Evolutionary conservation across 179 eudicot genomes (phyloP), one percentile per base, ranked within the genome.

Genomic region (Pouteria campechiana): DNA sequence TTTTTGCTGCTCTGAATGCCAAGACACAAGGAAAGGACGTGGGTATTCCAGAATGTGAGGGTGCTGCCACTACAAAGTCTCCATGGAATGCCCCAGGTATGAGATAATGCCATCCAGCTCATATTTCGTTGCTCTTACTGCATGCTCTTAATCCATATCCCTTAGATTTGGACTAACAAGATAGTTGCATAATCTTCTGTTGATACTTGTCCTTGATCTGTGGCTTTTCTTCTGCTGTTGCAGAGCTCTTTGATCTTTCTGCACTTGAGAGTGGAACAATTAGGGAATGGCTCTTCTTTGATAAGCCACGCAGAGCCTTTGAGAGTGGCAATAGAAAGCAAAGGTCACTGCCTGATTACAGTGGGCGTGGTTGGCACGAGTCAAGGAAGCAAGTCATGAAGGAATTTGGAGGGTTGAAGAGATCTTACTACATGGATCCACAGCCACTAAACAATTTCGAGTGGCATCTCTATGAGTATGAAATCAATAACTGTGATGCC

Each of bases 31-130:
- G 81, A 42, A 92, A 87, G 66, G 93, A 87, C 51, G 99, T 83
- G 17, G 99, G 99, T 35, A 65, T 92, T 54, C 99, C 99, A 2
- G 99, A 79, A 60, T 92, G 99, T 46, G 99, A 83, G 58, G 96
- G 99, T 13, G 99, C 96, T 56, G 99, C 96, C n/a, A 92, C 99
- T 50, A 58, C 94, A 7, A 92, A 86, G 57, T 92, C 94, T 23
- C 99, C 99, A n/a, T 92, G 99, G 99, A 87, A 92, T 72, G 99
- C 94, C 48, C 85, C 81, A 41, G 99, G 99, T 87, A 41, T 58
- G 66, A n/a, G n/a, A n/a, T n/a, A n/a, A n/a, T n/a, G n/a, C n/a
- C n/a, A n/a, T n/a, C n/a, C n/a, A n/a, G n/a, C n/a, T n/a, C n/a
- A n/a, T n/a, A 54, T 32, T 62, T 33, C 11, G 29, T 9, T 14